Evolutionary conservation across 1,139 yeast genomes (phyloP).

Genomic region (Suhomyces kunorum): DNA sequence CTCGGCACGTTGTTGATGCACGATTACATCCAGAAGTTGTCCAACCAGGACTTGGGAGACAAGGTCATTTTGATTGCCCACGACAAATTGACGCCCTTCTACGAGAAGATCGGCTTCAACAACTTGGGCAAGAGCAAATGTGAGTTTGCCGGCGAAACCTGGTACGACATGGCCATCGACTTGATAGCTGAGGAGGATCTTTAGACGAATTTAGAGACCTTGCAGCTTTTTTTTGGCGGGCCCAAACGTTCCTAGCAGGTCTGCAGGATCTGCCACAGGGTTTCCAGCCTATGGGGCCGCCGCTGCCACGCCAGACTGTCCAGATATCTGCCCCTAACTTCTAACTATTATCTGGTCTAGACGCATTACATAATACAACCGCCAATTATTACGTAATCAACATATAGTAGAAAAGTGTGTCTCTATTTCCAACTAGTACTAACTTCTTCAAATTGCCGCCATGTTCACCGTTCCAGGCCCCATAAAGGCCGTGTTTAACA

Average conservation of each 20-base stretch:
- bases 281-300: too few relatives aligned
- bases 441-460: too few relatives aligned
- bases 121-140: constrained; percentile 64
- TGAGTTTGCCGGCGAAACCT: constrained; percentile 57
- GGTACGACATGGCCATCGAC: constrained; percentile 68
- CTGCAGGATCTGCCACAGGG: too few relatives aligned
- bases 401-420: not conserved
- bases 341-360: too few relatives aligned
- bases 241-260: too few relatives aligned
- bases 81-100: constrained; percentile 68
- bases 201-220: not conserved
- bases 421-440: too few relatives aligned
- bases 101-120: constrained; percentile 75
- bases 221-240: too few relatives aligned
- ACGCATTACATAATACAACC: constrained; percentile 1
- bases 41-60: constrained; percentile 85
- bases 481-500: constrained; percentile 46
- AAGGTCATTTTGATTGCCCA: constrained; percentile 75
- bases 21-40: constrained; percentile 87
- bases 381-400: constrained; percentile 3
- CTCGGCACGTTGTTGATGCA: constrained; percentile 80
- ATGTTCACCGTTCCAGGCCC: constrained; percentile 40
- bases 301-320: too few relatives aligned
- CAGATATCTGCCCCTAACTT: too few relatives aligned
- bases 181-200: constrained; percentile 61